Percentiles rank a stretch among this genome's conserved stretches.
These are phyloP conservation scores for Macrophomina pseudophaseolina DNA, from an alignment of 2,329 filamentous ascomycete genomes.

Conservation along the genomic window DNA sequence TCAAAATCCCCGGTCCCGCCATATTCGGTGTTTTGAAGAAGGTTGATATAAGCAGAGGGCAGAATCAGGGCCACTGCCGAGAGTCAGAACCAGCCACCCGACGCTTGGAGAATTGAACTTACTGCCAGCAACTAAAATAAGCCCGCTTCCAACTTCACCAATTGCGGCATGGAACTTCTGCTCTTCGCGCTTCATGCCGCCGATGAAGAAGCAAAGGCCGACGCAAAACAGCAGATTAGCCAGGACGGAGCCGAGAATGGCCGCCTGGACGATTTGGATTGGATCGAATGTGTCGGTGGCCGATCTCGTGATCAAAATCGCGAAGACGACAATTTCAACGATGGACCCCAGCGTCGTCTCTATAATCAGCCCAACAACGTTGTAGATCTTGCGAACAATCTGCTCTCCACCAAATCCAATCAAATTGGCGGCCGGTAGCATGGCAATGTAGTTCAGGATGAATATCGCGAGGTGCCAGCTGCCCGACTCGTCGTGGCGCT, in stretches of 20 bases:
- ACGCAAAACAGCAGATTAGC: slow-evolving; percentile 82
- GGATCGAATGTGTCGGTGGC: slow-evolving; percentile 34
- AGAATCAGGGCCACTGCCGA: slow-evolving; percentile 53
- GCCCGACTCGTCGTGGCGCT: slow-evolving; percentile 6
- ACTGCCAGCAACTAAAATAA: slow-evolving; percentile 78
- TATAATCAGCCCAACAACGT: slow-evolving; percentile 68
- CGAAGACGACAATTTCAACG: slow-evolving; percentile 83
- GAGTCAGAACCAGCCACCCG: neutral
- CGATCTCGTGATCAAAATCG: slow-evolving; percentile 67
- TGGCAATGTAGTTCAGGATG: slow-evolving; percentile 73
- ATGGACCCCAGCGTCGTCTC: slow-evolving; percentile 70
- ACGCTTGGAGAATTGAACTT: slow-evolving; percentile 27
- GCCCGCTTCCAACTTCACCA: slow-evolving; percentile 78
- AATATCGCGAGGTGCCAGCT: slow-evolving; percentile 66
- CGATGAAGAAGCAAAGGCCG: slow-evolving; percentile 79
- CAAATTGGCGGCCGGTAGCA: slow-evolving; percentile 77
- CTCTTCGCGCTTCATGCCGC: slow-evolving; percentile 70
- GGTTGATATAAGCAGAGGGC: slow-evolving; percentile 60
- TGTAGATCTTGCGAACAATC: slow-evolving; percentile 74
- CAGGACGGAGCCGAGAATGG: slow-evolving; percentile 81
- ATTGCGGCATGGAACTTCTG: slow-evolving; percentile 77
- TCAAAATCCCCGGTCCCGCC: slow-evolving; percentile 31
- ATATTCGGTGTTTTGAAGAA: slow-evolving; percentile 37
- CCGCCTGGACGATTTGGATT: slow-evolving; percentile 77
- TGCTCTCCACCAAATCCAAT: slow-evolving; percentile 77